Base-by-base conservation (phyloP, 495 filamentous ascomycete species). In the Rhizodiscina lignyota region DNA sequence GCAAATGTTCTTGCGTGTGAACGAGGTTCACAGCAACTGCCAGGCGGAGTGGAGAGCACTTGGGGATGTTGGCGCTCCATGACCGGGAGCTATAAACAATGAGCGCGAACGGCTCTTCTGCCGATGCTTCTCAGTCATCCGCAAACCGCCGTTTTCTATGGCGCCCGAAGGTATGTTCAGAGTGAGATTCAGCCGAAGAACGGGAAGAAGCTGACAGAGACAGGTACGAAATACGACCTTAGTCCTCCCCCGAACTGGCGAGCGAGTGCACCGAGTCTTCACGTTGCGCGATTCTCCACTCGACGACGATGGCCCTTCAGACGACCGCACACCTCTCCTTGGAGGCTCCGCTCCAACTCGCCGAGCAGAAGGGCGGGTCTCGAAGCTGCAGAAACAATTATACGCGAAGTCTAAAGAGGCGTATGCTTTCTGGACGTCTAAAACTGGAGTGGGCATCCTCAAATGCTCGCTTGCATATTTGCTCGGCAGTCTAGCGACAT, bases 381-480 rank as follows among this genome's bases (percentile, higher is more conserved):
- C 30, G 30, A 6, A 18, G 24, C 8, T 11, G 8, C 8, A 6
- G 10, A 32, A 6, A 11, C 21, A 5, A 16, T 15, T 12, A 12
- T 8, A 8, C 17, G 21, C 8, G 21, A n/a, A 15, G 10, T 12
- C n/a, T 8, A 4, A 8, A 10, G n/a, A 21, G 19, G 44, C 50
- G 35, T 55, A 56, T 33, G 36, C 46, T 13, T 72, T 70, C 34
- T 29, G 58, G 3, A 60, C 46, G 1, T 76, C 74, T 1, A 66
- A 66, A 38, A 70, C 57, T 5, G 83, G 80, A 4, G 73, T 72
- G 37, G 78, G 74, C 21, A 77, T 92, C 38, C 58, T 94, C 41
- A 97, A 97, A 56, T 96, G 85, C 63, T 84, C 83, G 32, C 57
- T 97, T 34, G 89, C 87, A 5, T 97, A 96, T 59, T 59, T 92